Evolutionary conservation across 371 early-diverging fungal genomes (phyloP).

Genomic region (Polyrhizophydium stewartii): DNA sequence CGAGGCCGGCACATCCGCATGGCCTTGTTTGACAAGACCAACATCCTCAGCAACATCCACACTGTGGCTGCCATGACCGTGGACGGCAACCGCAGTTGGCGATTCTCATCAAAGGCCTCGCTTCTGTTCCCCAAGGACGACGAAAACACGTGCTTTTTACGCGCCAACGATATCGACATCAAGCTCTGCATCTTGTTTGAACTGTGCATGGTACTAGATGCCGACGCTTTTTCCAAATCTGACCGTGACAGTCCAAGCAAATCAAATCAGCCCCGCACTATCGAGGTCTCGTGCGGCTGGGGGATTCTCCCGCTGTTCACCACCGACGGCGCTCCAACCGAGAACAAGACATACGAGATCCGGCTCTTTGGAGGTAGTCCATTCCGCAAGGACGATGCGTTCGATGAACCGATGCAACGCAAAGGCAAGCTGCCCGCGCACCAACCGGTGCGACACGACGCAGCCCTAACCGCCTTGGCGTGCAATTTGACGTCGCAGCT

Average conservation of each 20-base stretch:
- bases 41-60: slow-evolving; percentile 39
- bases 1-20: slow-evolving; percentile 39
- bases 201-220: slow-evolving; percentile 24
- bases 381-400: slow-evolving; percentile 18
- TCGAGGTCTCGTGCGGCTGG: slow-evolving; percentile 40
- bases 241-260: no score
- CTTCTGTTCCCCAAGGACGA: slow-evolving; percentile 42
- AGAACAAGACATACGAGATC: slow-evolving; percentile 40
- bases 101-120: slow-evolving; percentile 19
- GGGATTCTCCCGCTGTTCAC: slow-evolving; percentile 42
- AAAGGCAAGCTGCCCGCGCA: no score
- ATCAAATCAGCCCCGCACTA: slow-evolving; percentile 2
- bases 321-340: slow-evolving; percentile 35
- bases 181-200: slow-evolving; percentile 39
- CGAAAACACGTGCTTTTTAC: slow-evolving; percentile 38
- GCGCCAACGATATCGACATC: slow-evolving; percentile 31
- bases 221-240: no score
- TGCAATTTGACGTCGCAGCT: no score
- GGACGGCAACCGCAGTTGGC: not conserved
- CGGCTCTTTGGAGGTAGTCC: slow-evolving; percentile 34
- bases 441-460: no score
- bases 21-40: slow-evolving; percentile 33
- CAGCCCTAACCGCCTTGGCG: no score
- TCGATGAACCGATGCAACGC: slow-evolving; percentile 2
- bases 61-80: slow-evolving; percentile 20